Base-by-base conservation (phyloP, 306 rosid species). In the Malus fusca region DNA sequence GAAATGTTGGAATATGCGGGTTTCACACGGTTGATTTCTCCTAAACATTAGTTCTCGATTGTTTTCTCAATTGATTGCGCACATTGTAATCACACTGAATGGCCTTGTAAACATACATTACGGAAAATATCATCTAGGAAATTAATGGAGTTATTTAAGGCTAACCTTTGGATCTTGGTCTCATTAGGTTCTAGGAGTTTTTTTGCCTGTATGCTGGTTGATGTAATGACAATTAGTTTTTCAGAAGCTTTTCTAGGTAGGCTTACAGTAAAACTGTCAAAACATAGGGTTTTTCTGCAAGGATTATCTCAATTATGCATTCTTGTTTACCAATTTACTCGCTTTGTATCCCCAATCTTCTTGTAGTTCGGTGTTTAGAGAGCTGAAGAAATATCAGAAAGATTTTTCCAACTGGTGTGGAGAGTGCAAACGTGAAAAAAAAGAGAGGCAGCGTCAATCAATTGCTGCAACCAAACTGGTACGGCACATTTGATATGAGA, bases 401-500 rank as follows among this genome's bases (percentile, higher is more conserved):
- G 93, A 87, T 63, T 90, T 82, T 82, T 81, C 88, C 46, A 81
- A 81, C 82, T 95, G 99, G 97, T 95, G 99, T 66, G 97, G 91
- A 75, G 96, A 92, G 67, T 95, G 99, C 87, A 86, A 69, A 55
- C 96, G 91, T 33, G 82, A 82, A 87, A 92, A 89, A 82, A 88
- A 79, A 79, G 96, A 92, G 71, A 84, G 90, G 78, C 92, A 79
- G 66, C 85, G 88, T 6, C 22, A 72, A 18, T 75, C 96, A 7
- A 73, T 92, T 65, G 85, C 83, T 15, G 89, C 92, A 68, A 85
- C 91, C 81, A 86, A 91, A 81, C 81, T 80, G 98, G 98, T 91
- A 84, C 35, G 43, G 43, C 64, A 60, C 19, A 66, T 69, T 25
- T 84, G 66, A 82, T n/a, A 19, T 26, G 72, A 64, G 37, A 18